Percentiles rank a stretch among this genome's conserved stretches.
phyloP scores from a whole-genome alignment of 2,329 filamentous ascomycete genomes.

The Diaporthe australafricana region DNA sequence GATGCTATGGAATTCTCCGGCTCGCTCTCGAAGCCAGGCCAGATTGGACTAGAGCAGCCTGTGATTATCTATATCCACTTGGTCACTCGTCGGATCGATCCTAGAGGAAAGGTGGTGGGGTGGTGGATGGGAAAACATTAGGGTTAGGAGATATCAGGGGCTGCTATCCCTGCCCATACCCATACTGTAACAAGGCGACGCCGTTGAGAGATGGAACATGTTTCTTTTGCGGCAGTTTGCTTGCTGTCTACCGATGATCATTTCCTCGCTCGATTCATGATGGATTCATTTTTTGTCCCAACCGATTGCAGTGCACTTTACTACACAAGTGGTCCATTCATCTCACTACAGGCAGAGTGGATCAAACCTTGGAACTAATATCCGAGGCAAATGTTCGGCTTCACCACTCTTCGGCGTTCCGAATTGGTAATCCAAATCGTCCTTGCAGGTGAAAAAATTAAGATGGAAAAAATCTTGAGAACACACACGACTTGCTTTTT shows the following conservation, averaged over 20 bases:
- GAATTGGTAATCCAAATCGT: no score
- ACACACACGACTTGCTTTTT: no score
- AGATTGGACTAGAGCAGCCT: slow-evolving; percentile 8
- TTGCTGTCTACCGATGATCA: background rate
- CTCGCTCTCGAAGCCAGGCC: background rate
- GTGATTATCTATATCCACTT: slow-evolving; percentile 3
- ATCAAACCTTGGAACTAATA: no score
- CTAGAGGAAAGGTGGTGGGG: background rate
- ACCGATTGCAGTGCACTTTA: background rate
- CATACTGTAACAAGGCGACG: slow-evolving; percentile 7
- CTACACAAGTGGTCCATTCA: no score
- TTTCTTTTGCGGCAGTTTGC: background rate
- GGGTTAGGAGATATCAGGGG: slow-evolving; percentile 22
- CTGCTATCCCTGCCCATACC: background rate
- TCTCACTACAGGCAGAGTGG: no score
- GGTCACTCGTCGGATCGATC: background rate
- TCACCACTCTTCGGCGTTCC: no score
- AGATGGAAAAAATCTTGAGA: no score
- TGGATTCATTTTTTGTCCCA: background rate
- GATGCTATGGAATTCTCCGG: slow-evolving; percentile 2
- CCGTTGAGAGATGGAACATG: slow-evolving; percentile 2
- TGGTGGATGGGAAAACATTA: background rate
- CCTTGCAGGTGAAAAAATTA: no score
- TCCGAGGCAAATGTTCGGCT: no score
- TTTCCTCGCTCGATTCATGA: background rate